Base-by-base conservation (phyloP, 164 flowering plant genomes). In the Vitis amurensis region DNA sequence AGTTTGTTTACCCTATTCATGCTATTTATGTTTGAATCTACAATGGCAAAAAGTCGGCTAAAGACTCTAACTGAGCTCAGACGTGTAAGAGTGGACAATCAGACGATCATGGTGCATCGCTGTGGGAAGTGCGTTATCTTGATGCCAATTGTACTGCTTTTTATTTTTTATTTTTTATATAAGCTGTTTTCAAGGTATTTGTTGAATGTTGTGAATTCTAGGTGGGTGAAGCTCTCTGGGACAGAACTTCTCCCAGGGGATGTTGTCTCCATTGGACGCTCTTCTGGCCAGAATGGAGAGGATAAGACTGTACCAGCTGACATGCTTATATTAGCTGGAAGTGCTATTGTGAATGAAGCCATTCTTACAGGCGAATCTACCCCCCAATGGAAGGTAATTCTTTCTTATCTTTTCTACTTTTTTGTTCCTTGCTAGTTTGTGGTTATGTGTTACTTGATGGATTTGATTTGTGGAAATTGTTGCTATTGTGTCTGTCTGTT, bases 281-380 rank as follows among this genome's bases (percentile, higher is more conserved):
- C 93, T 30, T 80, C 95, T 78, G 92, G 84, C 73, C 88, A 66
- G 71, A 83, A 76, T 81, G 97, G 96, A 37, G 99, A 93, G 73
- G 98, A 95, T 68, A 91, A 85, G 80, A 79, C 94, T 74, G 94
- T 95, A 4, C 99, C 99, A 29, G 98, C 99, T 47, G 98, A 95
- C 78, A 91, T 95, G 99, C 93, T 95, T 80, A 73, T 95, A 74
- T 74, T 95, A 70, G 93, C 97, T 67, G 99, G 99, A 76, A 95
- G 87, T 90, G 97, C 97, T 70, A 95, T 95, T 52, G 98, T 91
- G 14, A 95, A 95, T 82, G 98, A 93, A 85, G 98, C 99, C 72
- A 95, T 95, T 81, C 91, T 95, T 56, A 95, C 98, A 50, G 99
- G 99, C 80, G 99, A 95, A 86, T 93, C 99, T 68, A 95, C 99